These are phyloP conservation scores for Basidiobolus meristosporus DNA, from an alignment of 371 early-diverging fungal genomes.

Conservation along the genomic window DNA sequence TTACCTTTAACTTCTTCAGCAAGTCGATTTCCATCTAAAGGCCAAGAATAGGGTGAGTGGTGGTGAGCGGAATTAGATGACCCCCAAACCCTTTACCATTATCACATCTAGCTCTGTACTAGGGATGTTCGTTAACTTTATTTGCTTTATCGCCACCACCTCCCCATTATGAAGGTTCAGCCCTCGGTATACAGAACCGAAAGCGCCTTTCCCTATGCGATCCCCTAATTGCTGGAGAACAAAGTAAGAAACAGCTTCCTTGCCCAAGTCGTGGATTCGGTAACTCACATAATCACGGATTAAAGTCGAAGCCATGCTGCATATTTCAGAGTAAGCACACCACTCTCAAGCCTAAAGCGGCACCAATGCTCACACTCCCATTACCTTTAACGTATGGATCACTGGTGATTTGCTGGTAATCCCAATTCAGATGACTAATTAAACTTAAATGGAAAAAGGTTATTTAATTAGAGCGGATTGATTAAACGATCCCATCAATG, in stretches of 20 bases:
- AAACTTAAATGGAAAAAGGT: too few species aligned
- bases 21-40: constrained; percentile 39
- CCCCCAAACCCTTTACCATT: constrained; percentile 16
- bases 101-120: constrained; percentile 17
- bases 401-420: too few species aligned
- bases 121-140: constrained; percentile 21
- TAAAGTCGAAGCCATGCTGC: too few species aligned
- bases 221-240: constrained; percentile 41
- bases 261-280: too few species aligned
- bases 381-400: too few species aligned
- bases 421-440: too few species aligned
- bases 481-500: too few species aligned
- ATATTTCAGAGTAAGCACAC: too few species aligned
- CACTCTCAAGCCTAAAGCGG: too few species aligned
- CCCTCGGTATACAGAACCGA: constrained; percentile 50
- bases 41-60: background rate
- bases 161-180: constrained; percentile 51
- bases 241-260: background rate
- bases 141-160: constrained; percentile 55
- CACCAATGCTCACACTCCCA: too few species aligned
- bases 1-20: constrained; percentile 37
- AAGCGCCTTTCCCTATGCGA: constrained; percentile 62
- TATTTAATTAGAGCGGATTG: too few species aligned
- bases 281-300: too few species aligned
- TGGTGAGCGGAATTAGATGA: background rate